Base-by-base conservation (phyloP, 1,284 basidiomycete genomes). In the Anthracocystis setariae region DNA sequence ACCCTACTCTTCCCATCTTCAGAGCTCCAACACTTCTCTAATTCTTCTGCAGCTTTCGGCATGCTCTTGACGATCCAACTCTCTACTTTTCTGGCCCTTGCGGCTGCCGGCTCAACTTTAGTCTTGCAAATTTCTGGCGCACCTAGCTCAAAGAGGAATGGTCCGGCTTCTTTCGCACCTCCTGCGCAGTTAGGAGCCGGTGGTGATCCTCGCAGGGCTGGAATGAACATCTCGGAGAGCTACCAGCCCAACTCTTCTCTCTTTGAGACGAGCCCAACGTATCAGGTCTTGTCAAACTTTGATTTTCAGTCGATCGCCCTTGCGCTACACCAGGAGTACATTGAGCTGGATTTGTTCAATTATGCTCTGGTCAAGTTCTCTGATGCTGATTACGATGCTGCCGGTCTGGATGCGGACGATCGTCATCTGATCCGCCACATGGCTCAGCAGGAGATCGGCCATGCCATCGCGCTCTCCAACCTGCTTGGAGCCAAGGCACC, bases 331-430 rank as follows among this genome's bases (percentile, higher is more conserved):
- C 74, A 76, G 39, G 76, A 78, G 62, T 74, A 68, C 55, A 78
- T 78, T 46, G 76, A 78, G 69, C 62, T 76, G 18, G 76, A 78
- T 43, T 57, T 69, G 3, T 78, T 78, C 74, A 76, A 76, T 54
- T 72, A 78, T 40, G 72, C 52, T 7, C 55, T 78, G 23, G 61
- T 63, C 45, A 64, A 65, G 43, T 78, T 78, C 39, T 68, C 71
- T 9, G 69, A 63, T n/a, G 72, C 54, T 13, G 68, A 78, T 43
- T 76, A 73, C 43, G 65, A 65, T 27, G 61, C 51, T 8, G 53
- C 48, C 24, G 74, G 74, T 23, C 29, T 78, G 21, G 54, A 70
- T 25, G 74, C 62, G 8, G 69, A 74, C 9, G 63, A 73, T 23
- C 66, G 62, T 8, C 51, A 58, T 40, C 57, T 78, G 24, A 68